A percentile compares a stretch with the other conserved stretches of the same genome.
Conservation (phyloP, 352 stramenopile species). For the Salisapilia sapeloensis region DNA sequence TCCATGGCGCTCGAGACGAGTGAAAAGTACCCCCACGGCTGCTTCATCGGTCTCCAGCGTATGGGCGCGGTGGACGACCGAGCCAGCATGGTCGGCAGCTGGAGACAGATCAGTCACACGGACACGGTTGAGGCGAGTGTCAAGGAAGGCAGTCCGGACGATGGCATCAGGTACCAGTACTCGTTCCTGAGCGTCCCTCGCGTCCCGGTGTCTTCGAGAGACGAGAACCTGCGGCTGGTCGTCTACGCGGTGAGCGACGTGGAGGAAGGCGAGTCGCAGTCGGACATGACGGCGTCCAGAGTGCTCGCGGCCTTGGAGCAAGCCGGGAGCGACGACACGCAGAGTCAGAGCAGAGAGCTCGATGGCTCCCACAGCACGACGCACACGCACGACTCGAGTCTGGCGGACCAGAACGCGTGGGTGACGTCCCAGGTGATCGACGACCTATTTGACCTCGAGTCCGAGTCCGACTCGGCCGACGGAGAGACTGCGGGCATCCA, state of each 20-base stretch:
- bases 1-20: conserved; percentile 76
- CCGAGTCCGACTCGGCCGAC: conserved; percentile 19
- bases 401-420: conserved; percentile 19
- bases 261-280: conserved; percentile 24
- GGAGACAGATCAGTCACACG: conserved; percentile 64
- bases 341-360: conserved; percentile 12
- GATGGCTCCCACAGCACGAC: conserved; percentile 12
- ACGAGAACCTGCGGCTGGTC: conserved; percentile 60
- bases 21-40: conserved; percentile 48
- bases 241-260: conserved; percentile 41
- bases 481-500: conserved; percentile 11
- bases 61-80: conserved; percentile 20
- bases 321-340: conserved; percentile 20
- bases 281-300: conserved; percentile 49
- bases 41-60: conserved; percentile 70
- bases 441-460: conserved; percentile 70
- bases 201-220: conserved; percentile 27
- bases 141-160: conserved; percentile 18
- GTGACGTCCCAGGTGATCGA: conserved; percentile 38
- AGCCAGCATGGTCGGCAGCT: conserved; percentile 25
- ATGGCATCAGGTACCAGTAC: conserved; percentile 46
- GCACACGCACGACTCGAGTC: conserved; percentile 26
- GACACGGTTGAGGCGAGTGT: conserved; percentile 51
- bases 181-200: conserved; percentile 71
- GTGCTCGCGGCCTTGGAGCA: conserved; percentile 59